A percentile compares a stretch with the other conserved stretches of the same genome.
Conservation (phyloP, 495 filamentous ascomycete genomes). For the Xylaria acuta region DNA sequence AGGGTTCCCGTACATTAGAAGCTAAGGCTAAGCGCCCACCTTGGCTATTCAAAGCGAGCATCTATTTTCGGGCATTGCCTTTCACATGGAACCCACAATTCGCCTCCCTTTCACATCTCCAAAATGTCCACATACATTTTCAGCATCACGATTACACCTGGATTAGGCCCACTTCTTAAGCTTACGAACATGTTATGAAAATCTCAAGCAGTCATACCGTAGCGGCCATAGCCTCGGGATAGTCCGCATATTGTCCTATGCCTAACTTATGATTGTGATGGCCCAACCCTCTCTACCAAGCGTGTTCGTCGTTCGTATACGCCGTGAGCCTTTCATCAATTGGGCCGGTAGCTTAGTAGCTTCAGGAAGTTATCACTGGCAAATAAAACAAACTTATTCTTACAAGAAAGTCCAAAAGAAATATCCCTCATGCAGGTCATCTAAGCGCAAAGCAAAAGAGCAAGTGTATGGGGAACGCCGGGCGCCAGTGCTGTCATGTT, state of each 20-base stretch:
- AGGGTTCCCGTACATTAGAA: neutral
- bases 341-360: neutral
- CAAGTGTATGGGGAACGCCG: conserved; percentile 26
- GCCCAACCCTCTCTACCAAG: neutral
- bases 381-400: conserved; percentile 5
- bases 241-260: neutral
- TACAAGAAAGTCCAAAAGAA: conserved; percentile 13
- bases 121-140: neutral
- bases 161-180: neutral
- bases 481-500: conserved; percentile 29
- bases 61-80: neutral
- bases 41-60: neutral
- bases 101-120: neutral
- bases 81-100: neutral
- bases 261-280: neutral
- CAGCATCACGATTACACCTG: neutral
- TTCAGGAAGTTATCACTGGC: neutral
- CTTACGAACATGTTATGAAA: neutral
- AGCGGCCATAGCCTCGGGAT: neutral
- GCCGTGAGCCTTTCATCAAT: neutral
- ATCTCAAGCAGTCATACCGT: neutral
- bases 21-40: neutral
- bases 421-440: neutral
- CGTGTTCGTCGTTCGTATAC: neutral
- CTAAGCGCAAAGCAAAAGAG: conserved; percentile 18